Conservation (phyloP, 1,139 yeast genomes). For the Kodamaea fungicola region DNA sequence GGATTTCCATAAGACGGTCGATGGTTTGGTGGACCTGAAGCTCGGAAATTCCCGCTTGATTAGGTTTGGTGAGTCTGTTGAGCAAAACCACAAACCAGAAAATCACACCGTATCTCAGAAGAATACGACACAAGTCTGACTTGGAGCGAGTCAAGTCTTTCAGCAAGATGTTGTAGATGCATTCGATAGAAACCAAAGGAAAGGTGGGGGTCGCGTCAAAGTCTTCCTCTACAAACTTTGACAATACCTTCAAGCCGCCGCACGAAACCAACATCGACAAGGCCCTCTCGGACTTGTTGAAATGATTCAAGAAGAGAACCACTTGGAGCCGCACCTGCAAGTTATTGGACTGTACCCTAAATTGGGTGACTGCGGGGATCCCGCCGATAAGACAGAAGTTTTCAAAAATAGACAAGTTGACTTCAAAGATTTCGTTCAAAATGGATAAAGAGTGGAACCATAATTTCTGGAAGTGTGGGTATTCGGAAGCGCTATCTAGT, state of each 20-base stretch:
- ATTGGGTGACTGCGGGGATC: slow-evolving; percentile 47
- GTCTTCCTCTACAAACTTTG: slow-evolving; percentile 55
- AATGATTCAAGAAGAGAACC: slow-evolving; percentile 39
- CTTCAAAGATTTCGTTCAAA: slow-evolving; percentile 37
- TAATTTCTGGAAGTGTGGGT: slow-evolving; percentile 29
- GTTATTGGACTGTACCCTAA: slow-evolving; percentile 36
- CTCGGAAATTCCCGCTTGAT: slow-evolving; percentile 10
- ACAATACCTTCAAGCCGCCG: slow-evolving; percentile 53
- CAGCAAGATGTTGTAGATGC: slow-evolving; percentile 41
- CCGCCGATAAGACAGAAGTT: slow-evolving; percentile 58
- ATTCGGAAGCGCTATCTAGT: slow-evolving; percentile 37
- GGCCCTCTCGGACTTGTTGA: slow-evolving; percentile 36
- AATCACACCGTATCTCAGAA: slow-evolving; percentile 47
- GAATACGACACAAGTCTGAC: slow-evolving; percentile 54
- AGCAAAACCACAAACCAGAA: slow-evolving; percentile 49
- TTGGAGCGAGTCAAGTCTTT: slow-evolving; percentile 45
- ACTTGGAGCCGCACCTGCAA: slow-evolving; percentile 41
- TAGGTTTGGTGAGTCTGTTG: slow-evolving; percentile 21
- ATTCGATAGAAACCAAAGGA: slow-evolving; percentile 45
- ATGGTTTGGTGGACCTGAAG: slow-evolving; percentile 27
- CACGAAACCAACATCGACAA: slow-evolving; percentile 51
- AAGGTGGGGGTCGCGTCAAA: slow-evolving; percentile 43
- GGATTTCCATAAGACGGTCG: slow-evolving; percentile 35
- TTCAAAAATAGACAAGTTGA: slow-evolving; percentile 38
- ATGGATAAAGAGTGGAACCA: slow-evolving; percentile 43